Conservation (phyloP, 495 filamentous ascomycete genomes). For the Oidiodendron maius region DNA sequence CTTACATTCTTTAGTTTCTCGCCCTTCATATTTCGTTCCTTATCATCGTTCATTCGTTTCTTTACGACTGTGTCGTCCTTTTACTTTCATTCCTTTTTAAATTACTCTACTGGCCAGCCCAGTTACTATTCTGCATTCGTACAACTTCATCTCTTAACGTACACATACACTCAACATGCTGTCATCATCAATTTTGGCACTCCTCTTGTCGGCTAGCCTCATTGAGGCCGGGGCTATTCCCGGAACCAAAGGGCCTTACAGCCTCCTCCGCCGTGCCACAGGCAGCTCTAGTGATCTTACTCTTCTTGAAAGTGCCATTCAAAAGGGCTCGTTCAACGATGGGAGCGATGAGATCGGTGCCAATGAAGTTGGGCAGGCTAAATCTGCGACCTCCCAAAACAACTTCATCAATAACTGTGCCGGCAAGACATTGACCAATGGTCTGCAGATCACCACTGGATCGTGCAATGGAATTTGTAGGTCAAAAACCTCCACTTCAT, state of each 20-base stretch:
- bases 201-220: slow-evolving; percentile 20
- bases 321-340: slow-evolving; percentile 20
- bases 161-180: slow-evolving; percentile 14
- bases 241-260: too few species aligned
- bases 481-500: slow-evolving; percentile 27
- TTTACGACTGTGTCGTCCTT: slow-evolving; percentile 21
- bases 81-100: slow-evolving; percentile 9
- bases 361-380: slow-evolving; percentile 15
- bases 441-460: slow-evolving; percentile 54
- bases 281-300: slow-evolving; percentile 7
- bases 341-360: slow-evolving; percentile 17
- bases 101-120: slow-evolving; percentile 13
- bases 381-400: slow-evolving; percentile 17
- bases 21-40: slow-evolving; percentile 14
- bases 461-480: slow-evolving; percentile 68
- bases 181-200: slow-evolving; percentile 13
- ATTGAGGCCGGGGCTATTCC: slow-evolving; percentile 10
- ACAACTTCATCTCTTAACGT: slow-evolving; percentile 2
- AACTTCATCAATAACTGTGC: slow-evolving; percentile 70
- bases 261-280: too few species aligned
- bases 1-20: slow-evolving; percentile 19
- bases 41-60: slow-evolving; percentile 15
- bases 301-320: slow-evolving; percentile 15
- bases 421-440: slow-evolving; percentile 65
- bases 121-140: slow-evolving; percentile 8